Conservation (phyloP, 148 eudicot species). For the Fagopyrum tataricum region DNA sequence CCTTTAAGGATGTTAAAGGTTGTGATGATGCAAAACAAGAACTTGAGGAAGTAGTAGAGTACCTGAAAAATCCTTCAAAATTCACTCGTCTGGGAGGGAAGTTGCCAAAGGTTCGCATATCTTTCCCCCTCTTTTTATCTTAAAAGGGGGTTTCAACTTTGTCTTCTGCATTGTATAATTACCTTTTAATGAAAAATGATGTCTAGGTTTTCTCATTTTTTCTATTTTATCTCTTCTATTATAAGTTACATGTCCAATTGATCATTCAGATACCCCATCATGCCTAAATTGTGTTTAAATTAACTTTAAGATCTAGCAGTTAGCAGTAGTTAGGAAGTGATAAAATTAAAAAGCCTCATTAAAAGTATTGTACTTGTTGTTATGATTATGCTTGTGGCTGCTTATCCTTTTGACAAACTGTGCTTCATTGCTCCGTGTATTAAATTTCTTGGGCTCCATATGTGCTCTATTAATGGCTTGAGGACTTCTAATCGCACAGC, state of each 20-base stretch:
- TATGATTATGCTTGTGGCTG: not conserved
- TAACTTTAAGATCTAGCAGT: not conserved
- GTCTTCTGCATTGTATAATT: not conserved
- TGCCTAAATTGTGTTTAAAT: not conserved
- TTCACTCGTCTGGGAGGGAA: slow-evolving; percentile 97
- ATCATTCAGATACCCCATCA: not conserved
- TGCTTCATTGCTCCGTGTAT: not conserved
- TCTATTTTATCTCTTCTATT: not conserved
- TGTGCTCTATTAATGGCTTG: not conserved
- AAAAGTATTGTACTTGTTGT: not conserved
- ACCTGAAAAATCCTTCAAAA: slow-evolving; percentile 82
- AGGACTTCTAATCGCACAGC: not conserved
- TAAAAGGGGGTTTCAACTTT: not conserved
- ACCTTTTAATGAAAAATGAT: not conserved
- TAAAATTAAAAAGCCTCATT: too few species aligned
- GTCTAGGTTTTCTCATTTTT: not conserved
- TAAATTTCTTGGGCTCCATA: not conserved
- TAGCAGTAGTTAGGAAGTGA: not conserved
- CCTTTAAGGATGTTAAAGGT: slow-evolving; percentile 97
- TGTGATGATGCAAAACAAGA: slow-evolving; percentile 99
- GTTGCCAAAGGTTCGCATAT: slow-evolving; percentile 80
- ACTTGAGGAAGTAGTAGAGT: slow-evolving; percentile 98
- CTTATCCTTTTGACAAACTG: too few species aligned
- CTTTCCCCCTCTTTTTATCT: not conserved
- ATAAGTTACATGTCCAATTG: not conserved